A percentile compares a stretch with the other conserved stretches of the same genome.
Evolutionary conservation across 2,329 filamentous ascomycete species (phyloP).

Genomic region (Fusarium irregulare): DNA sequence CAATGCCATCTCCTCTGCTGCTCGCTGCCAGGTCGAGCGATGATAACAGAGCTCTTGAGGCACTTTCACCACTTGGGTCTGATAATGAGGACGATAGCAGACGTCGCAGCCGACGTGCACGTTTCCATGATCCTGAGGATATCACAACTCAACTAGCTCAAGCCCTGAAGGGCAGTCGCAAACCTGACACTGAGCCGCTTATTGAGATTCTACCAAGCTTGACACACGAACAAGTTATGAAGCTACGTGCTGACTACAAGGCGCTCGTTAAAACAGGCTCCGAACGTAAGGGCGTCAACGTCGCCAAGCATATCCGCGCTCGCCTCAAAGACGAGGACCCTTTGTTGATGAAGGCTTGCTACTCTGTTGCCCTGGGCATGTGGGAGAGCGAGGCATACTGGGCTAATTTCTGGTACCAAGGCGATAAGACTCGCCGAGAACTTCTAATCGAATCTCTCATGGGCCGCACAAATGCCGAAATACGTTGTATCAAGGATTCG

Average conservation of each 20-base stretch:
- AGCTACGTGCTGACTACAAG: constrained; percentile 91
- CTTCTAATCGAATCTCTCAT: constrained; percentile 93
- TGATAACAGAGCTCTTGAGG: constrained; percentile 61
- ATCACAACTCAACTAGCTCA: constrained; percentile 82
- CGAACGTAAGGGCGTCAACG: constrained; percentile 81
- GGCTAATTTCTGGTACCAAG: constrained; percentile 98
- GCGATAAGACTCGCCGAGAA: constrained; percentile 84
- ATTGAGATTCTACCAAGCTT: constrained; percentile 87
- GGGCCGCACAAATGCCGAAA: constrained; percentile 89
- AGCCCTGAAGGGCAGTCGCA: constrained; percentile 75
- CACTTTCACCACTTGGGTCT: constrained; percentile 64
- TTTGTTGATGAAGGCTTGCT: constrained; percentile 89
- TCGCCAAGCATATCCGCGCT: constrained; percentile 85
- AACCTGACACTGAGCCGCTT: constrained; percentile 76
- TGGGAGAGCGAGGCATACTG: constrained; percentile 98
- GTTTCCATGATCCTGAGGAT: constrained; percentile 87
- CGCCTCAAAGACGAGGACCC: constrained; percentile 78
- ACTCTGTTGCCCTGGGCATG: constrained; percentile 86
- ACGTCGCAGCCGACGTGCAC: constrained; percentile 66
- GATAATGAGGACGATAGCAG: constrained; percentile 58
- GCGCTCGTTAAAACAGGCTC: constrained; percentile 82
- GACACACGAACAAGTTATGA: constrained; percentile 87
- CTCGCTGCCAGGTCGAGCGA: constrained; percentile 63
- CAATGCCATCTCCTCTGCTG: constrained; percentile 87
- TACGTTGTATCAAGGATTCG: constrained; percentile 83